These are phyloP conservation scores for Podospora sp. DNA, from an alignment of 495 filamentous ascomycete species.

Conservation along the genomic window DNA sequence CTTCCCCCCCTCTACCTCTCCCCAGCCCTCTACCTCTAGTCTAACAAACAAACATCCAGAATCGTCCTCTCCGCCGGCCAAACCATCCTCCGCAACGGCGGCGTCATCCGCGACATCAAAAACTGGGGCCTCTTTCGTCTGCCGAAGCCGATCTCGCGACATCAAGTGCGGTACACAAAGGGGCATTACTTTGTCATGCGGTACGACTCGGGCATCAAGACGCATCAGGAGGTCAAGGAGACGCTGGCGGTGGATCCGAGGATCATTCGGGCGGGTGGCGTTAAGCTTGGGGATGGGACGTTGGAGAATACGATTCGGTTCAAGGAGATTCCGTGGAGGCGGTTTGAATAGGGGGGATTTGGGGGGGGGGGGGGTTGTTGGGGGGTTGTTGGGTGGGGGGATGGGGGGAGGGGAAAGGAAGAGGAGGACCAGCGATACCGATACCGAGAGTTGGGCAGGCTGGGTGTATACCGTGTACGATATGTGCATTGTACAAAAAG, in stretches of 20 bases:
- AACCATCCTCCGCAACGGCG: constrained; percentile 78
- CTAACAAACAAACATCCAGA: constrained; percentile 49
- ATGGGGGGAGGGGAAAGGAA: background rate
- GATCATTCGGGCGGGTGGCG: constrained; percentile 82
- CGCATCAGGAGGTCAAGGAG: constrained; percentile 71
- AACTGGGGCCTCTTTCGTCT: constrained; percentile 94
- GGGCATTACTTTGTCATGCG: constrained; percentile 99
- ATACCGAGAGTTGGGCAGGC: background rate
- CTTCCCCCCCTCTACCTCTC: constrained; percentile 11
- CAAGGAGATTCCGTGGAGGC: constrained; percentile 49
- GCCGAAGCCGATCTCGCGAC: constrained; percentile 70
- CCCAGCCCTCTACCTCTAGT: background rate
- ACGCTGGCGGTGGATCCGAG: constrained; percentile 86
- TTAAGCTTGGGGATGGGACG: constrained; percentile 80
- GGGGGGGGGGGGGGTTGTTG: background rate
- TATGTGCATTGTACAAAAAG: background rate
- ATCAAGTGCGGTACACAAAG: constrained; percentile 75
- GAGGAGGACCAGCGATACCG: background rate
- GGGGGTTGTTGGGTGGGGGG: background rate
- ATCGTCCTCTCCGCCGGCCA: constrained; percentile 86
- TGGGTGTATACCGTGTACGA: background rate
- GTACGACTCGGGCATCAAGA: constrained; percentile 73
- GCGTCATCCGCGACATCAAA: constrained; percentile 86
- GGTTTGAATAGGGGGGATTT: constrained; percentile 22
- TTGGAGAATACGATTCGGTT: constrained; percentile 68